These are phyloP conservation scores for Schizonepeta tenuifolia DNA, from an alignment of 257 asterid genomes.

Conservation along the genomic window DNA sequence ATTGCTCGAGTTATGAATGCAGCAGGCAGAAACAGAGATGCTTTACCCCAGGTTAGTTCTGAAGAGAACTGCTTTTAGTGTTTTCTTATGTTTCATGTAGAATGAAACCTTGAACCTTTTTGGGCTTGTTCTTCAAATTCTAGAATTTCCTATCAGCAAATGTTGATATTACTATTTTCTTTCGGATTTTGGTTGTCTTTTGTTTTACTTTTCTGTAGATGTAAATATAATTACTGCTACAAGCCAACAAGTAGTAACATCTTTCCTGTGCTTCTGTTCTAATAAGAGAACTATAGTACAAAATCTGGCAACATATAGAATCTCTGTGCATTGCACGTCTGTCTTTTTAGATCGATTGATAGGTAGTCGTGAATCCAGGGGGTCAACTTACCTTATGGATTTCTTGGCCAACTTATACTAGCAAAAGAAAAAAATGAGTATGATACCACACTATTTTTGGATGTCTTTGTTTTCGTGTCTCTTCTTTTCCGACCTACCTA, in stretches of 20 bases:
- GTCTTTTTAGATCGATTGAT: background rate
- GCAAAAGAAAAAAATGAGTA: background rate
- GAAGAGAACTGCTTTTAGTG: conserved; percentile 14
- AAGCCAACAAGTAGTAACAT: background rate
- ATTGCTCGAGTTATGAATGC: conserved; percentile 98
- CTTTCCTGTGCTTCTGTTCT: background rate
- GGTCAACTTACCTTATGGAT: background rate
- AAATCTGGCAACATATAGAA: background rate
- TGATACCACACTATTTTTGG: too few species aligned
- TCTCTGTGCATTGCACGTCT: background rate
- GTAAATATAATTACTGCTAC: background rate
- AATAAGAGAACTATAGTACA: background rate
- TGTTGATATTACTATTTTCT: background rate
- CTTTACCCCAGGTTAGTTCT: conserved; percentile 85
- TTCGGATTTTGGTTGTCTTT: background rate
- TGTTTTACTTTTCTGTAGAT: background rate
- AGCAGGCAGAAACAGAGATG: conserved; percentile 92
- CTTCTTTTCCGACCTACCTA: background rate
- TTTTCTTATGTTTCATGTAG: background rate
- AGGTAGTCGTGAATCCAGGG: background rate
- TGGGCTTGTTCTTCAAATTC: background rate
- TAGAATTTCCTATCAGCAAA: conserved; percentile 3
- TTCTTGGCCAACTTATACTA: background rate
- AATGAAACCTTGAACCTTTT: background rate
- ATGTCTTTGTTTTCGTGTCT: background rate